These are phyloP conservation scores for Stellera chamaejasme DNA, from an alignment of 345 rosid genomes.

Conservation along the genomic window DNA sequence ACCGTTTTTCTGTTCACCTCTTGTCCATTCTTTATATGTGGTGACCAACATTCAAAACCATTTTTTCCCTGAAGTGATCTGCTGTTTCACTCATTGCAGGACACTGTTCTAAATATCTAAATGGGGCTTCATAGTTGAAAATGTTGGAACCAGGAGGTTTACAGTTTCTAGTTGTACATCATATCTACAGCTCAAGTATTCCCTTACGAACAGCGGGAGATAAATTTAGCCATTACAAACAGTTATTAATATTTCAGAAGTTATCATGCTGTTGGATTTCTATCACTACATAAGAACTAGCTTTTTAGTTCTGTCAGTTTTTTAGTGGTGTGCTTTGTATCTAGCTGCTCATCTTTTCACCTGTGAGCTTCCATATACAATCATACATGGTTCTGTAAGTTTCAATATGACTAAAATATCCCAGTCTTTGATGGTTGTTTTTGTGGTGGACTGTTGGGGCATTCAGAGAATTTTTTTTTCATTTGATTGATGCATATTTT, in stretches of 20 bases:
- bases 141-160: slow-evolving; percentile 6
- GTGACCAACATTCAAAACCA: too few species aligned
- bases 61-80: not conserved
- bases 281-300: slow-evolving; percentile 7
- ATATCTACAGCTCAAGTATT: slow-evolving; percentile 10
- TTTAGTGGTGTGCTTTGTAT: slow-evolving; percentile 13
- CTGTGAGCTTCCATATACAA: slow-evolving; percentile 3
- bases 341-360: slow-evolving; percentile 4
- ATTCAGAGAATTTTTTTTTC: too few species aligned
- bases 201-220: slow-evolving; percentile 13
- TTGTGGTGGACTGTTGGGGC: too few species aligned
- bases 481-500: too few species aligned
- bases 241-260: slow-evolving; percentile 8
- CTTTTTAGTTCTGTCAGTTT: slow-evolving; percentile 7
- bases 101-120: not conserved
- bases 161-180: slow-evolving; percentile 8
- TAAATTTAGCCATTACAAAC: slow-evolving; percentile 13
- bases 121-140: slow-evolving; percentile 11
- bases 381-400: not conserved
- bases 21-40: too few species aligned
- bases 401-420: too few species aligned
- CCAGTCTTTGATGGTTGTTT: too few species aligned
- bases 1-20: too few species aligned
- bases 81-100: slow-evolving; percentile 20
- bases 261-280: slow-evolving; percentile 10